These are phyloP conservation scores for Cladorrhinum samala DNA, from an alignment of 495 filamentous ascomycete species.

Conservation along the genomic window DNA sequence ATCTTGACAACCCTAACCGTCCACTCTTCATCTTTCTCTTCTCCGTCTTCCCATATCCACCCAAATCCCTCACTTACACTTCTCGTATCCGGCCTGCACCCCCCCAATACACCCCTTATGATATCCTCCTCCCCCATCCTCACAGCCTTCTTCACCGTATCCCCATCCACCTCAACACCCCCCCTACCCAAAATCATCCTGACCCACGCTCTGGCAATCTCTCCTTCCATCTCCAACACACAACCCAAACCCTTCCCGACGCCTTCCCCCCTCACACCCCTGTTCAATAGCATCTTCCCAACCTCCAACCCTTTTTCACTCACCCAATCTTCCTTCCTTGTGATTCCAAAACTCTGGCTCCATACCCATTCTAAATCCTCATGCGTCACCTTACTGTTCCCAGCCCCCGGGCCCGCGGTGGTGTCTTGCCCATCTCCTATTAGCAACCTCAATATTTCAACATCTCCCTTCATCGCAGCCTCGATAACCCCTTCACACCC, in stretches of 20 bases:
- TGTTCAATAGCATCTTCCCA: constrained; percentile 33
- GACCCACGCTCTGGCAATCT: constrained; percentile 30
- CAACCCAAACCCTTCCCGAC: constrained; percentile 32
- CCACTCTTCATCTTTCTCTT: constrained; percentile 29
- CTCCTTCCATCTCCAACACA: constrained; percentile 29
- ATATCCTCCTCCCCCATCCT: constrained; percentile 32
- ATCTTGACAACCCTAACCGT: constrained; percentile 31
- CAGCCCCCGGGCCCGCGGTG: no score
- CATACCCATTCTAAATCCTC: constrained; percentile 37
- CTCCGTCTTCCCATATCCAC: constrained; percentile 35
- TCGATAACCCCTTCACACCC: constrained; percentile 41
- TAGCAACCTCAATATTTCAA: constrained; percentile 32
- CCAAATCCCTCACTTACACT: constrained; percentile 39
- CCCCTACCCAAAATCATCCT: constrained; percentile 31
- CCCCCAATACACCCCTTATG: constrained; percentile 32
- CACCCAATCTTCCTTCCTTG: constrained; percentile 30
- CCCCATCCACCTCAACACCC: constrained; percentile 36
- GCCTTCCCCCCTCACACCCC: constrained; percentile 37
- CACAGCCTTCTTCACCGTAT: constrained; percentile 37
- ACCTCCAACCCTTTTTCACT: constrained; percentile 32
- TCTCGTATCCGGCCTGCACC: constrained; percentile 31
- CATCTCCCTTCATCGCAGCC: constrained; percentile 26
- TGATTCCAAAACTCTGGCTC: constrained; percentile 29
- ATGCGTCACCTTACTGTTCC: no score
- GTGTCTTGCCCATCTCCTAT: no score